A percentile compares a stretch with the other conserved stretches of the same genome.
phyloP scores from a whole-genome alignment of 2,329 filamentous ascomycete genomes.

The Pseudogymnoascus sp. region DNA sequence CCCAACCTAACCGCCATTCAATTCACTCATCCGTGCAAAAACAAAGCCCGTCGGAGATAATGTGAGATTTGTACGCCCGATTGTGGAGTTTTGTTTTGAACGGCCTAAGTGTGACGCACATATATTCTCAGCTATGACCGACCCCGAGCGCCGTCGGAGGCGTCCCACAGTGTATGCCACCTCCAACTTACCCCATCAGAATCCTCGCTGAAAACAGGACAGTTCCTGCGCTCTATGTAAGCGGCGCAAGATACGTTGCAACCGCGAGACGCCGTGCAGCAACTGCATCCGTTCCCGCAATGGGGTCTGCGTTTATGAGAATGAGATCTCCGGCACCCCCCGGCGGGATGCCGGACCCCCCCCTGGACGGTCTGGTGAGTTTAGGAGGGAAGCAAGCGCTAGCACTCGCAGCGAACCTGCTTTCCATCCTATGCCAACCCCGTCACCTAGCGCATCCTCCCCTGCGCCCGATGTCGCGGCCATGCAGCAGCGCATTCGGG shows the following conservation, averaged over 20 bases:
- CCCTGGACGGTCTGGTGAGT: neutral
- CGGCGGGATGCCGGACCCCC: constrained; percentile 12
- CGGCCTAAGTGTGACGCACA: neutral
- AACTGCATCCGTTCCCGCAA: constrained; percentile 53
- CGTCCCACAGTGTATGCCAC: constrained; percentile 36
- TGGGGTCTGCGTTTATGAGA: constrained; percentile 46
- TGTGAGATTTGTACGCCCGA: constrained; percentile 16
- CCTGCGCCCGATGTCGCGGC: constrained; percentile 31
- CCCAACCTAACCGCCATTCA: neutral
- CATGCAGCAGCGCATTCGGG: constrained; percentile 34
- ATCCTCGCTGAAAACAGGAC: constrained; percentile 23
- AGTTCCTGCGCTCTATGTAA: constrained; percentile 52
- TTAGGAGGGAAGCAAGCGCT: neutral
- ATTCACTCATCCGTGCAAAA: neutral
- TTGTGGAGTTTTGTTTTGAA: neutral
- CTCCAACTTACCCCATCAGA: neutral
- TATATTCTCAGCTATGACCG: constrained; percentile 20
- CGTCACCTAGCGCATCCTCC: neutral
- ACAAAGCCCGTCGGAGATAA: constrained; percentile 1
- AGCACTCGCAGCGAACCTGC: neutral
- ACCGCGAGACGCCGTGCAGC: constrained; percentile 50
- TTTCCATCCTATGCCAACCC: neutral
- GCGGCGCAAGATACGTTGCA: constrained; percentile 54
- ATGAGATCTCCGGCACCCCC: constrained; percentile 18
- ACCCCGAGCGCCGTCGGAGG: constrained; percentile 32